Evolutionary conservation across 257 asterid genomes (phyloP).

Genomic region (Cinchona pubescens): DNA sequence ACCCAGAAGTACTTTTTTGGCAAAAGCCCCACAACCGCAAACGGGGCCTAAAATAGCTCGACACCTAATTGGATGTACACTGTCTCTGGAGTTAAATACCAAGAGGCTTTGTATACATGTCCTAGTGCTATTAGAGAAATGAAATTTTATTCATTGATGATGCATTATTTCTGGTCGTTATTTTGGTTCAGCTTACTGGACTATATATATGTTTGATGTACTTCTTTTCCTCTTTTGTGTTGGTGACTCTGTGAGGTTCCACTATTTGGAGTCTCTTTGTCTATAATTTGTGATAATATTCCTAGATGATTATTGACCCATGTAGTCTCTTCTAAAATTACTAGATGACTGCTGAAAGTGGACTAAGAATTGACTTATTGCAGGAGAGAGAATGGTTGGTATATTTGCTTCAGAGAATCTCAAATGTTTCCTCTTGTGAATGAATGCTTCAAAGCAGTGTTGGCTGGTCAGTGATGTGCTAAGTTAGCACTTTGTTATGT

Average conservation of each 20-base stretch:
- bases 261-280: no score
- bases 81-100: background rate
- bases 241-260: background rate
- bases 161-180: background rate
- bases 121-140: background rate
- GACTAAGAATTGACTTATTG: background rate
- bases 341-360: constrained; percentile 11
- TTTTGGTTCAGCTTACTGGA: background rate
- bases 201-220: background rate
- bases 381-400: background rate
- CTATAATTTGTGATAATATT: background rate
- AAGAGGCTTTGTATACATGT: background rate
- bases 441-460: background rate
- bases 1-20: no score
- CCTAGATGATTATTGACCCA: background rate
- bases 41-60: background rate
- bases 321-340: background rate
- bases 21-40: no score
- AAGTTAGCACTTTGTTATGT: background rate
- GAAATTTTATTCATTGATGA: no score
- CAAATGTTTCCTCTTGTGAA: background rate
- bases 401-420: background rate
- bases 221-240: background rate
- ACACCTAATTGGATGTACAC: no score
- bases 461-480: background rate